Conservation (phyloP, 176 grass and related monocot genomes). For the Phoenix dactylifera region DNA sequence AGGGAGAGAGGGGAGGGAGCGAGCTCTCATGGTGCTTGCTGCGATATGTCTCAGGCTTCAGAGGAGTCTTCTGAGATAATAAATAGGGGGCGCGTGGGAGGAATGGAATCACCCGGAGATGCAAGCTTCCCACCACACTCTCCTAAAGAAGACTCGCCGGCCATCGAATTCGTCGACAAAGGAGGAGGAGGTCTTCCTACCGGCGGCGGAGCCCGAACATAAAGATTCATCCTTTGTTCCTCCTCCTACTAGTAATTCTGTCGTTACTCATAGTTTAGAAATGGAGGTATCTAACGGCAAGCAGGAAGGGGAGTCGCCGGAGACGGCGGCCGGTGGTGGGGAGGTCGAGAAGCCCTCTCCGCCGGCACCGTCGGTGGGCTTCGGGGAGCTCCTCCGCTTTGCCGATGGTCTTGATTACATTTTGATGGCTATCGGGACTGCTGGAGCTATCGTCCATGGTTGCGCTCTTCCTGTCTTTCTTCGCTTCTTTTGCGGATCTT, state of each 20-base stretch:
- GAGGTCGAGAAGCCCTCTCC: slow-evolving; percentile 13
- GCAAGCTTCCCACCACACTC: slow-evolving; percentile 24
- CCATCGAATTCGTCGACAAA: slow-evolving; percentile 3
- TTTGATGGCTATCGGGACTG: slow-evolving; percentile 67
- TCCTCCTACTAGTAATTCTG: not conserved
- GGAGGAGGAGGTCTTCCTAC: not conserved
- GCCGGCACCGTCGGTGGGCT: slow-evolving; percentile 10
- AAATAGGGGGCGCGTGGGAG: slow-evolving; percentile 17
- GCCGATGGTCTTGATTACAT: slow-evolving; percentile 64
- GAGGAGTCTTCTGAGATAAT: slow-evolving; percentile 24
- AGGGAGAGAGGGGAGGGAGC: not conserved
- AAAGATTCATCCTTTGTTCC: not conserved
- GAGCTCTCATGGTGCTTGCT: not conserved
- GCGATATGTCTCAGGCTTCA: not conserved
- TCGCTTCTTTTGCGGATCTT: slow-evolving; percentile 83
- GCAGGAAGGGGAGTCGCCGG: not conserved
- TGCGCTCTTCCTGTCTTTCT: slow-evolving; percentile 89
- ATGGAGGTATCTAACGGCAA: not conserved
- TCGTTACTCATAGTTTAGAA: not conserved
- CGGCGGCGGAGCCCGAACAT: not conserved
- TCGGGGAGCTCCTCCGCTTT: slow-evolving; percentile 77
- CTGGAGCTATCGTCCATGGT: slow-evolving; percentile 70
- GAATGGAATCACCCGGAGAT: slow-evolving; percentile 54
- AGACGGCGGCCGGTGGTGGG: not conserved
- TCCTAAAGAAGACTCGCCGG: not conserved